These are phyloP conservation scores for Aspergillus incahuasiensis DNA, from an alignment of 495 filamentous ascomycete genomes.

Conservation along the genomic window DNA sequence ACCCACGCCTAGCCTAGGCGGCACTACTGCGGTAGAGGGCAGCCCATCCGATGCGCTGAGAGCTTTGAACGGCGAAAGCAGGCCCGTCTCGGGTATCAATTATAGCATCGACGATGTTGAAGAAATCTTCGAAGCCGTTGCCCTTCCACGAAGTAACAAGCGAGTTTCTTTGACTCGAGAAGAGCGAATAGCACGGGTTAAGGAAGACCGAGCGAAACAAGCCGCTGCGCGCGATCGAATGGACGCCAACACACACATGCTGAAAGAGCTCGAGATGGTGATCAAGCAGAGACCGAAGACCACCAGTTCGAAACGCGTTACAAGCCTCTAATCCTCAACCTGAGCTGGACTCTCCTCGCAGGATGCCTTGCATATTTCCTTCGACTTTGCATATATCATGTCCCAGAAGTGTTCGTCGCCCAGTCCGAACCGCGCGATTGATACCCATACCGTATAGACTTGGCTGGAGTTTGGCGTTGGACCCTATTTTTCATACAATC, in stretches of 20 bases:
- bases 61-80: constrained; percentile 62
- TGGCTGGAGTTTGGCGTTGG: constrained; percentile 35
- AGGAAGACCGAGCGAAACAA: constrained; percentile 73
- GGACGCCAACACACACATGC: constrained; percentile 81
- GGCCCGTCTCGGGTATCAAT: constrained; percentile 26
- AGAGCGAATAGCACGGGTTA: constrained; percentile 82
- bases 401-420: background rate
- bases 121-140: constrained; percentile 88
- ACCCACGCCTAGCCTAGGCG: constrained; percentile 74
- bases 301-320: constrained; percentile 41
- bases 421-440: constrained; percentile 21
- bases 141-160: constrained; percentile 62
- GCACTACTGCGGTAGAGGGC: constrained; percentile 80
- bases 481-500: constrained; percentile 10
- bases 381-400: constrained; percentile 10
- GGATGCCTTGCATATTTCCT: constrained; percentile 5
- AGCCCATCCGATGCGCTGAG: constrained; percentile 71
- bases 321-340: constrained; percentile 36
- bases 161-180: constrained; percentile 74
- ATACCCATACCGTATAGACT: constrained; percentile 42
- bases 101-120: constrained; percentile 55
- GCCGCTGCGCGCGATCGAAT: constrained; percentile 62
- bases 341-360: background rate
- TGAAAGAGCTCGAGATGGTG: constrained; percentile 85
- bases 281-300: constrained; percentile 66